Percentiles rank a stretch among this genome's conserved stretches.
phyloP scores from a whole-genome alignment of 495 filamentous ascomycete species.

The Neurospora terricola region DNA sequence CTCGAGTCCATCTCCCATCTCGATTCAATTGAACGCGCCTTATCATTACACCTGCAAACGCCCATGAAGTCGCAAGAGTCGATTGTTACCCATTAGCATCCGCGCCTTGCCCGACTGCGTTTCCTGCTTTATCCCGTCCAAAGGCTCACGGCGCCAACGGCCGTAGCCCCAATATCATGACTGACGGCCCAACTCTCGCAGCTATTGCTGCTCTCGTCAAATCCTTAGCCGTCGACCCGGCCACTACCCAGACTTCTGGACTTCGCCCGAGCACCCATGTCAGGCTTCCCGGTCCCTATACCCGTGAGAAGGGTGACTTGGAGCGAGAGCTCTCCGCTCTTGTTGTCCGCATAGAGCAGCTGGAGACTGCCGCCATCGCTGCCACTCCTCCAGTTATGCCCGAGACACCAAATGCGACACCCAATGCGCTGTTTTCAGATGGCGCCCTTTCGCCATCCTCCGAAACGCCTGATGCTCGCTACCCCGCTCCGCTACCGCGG shows the following conservation, averaged over 20 bases:
- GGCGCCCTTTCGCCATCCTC: slow-evolving; percentile 13
- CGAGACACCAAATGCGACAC: slow-evolving; percentile 51
- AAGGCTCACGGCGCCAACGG: slow-evolving; percentile 9
- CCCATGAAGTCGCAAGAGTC: slow-evolving; percentile 5
- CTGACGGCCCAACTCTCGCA: slow-evolving; percentile 51
- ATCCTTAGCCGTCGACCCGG: slow-evolving; percentile 45
- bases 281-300: slow-evolving; percentile 54
- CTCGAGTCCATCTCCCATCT: neutral
- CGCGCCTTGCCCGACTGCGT: slow-evolving; percentile 2
- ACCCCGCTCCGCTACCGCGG: slow-evolving; percentile 15
- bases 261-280: slow-evolving; percentile 33
- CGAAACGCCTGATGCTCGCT: slow-evolving; percentile 4
- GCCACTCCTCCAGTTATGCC: slow-evolving; percentile 41
- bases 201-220: slow-evolving; percentile 55
- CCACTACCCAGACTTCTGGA: slow-evolving; percentile 17
- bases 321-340: slow-evolving; percentile 64
- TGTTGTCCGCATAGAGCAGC: slow-evolving; percentile 53
- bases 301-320: slow-evolving; percentile 53
- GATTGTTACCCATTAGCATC: neutral
- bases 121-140: slow-evolving; percentile 3
- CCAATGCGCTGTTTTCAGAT: slow-evolving; percentile 44
- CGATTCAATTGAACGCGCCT: neutral
- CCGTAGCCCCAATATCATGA: slow-evolving; percentile 31
- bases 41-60: neutral
- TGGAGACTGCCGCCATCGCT: slow-evolving; percentile 49